These are phyloP conservation scores for Trichoderma harzianum DNA, from an alignment of 2,329 filamentous ascomycete genomes.

Conservation along the genomic window DNA sequence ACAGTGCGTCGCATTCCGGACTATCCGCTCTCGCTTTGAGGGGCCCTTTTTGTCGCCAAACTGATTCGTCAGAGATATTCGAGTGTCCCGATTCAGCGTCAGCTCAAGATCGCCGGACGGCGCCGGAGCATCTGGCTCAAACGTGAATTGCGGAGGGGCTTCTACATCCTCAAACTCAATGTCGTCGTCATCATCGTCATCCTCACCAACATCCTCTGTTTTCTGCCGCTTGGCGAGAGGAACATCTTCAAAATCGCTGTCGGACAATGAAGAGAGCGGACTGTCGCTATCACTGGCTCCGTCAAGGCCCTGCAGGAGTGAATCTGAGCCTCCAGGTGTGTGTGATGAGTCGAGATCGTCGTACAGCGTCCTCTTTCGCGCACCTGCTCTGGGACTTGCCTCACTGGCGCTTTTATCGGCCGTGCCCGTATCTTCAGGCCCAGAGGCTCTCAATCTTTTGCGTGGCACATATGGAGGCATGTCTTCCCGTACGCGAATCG, in stretches of 20 bases:
- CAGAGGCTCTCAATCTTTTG: slow-evolving; percentile 58
- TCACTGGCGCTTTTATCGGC: slow-evolving; percentile 28
- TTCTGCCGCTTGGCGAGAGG: slow-evolving; percentile 42
- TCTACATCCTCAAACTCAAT: slow-evolving; percentile 62
- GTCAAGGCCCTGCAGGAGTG: slow-evolving; percentile 42
- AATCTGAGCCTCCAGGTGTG: slow-evolving; percentile 42
- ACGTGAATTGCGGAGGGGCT: slow-evolving; percentile 55
- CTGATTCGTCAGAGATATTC: slow-evolving; percentile 59
- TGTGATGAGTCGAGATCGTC: slow-evolving; percentile 56
- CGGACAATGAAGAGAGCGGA: slow-evolving; percentile 53
- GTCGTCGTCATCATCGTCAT: slow-evolving; percentile 35
- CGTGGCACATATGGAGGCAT: slow-evolving; percentile 69
- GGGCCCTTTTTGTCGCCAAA: slow-evolving; percentile 74
- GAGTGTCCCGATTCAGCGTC: slow-evolving; percentile 59
- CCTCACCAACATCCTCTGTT: slow-evolving; percentile 24
- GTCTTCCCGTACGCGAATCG: background rate
- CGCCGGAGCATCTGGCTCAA: slow-evolving; percentile 42
- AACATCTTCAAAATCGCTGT: slow-evolving; percentile 52
- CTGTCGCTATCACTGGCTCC: slow-evolving; percentile 43
- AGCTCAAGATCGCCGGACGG: slow-evolving; percentile 69
- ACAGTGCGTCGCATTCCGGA: slow-evolving; percentile 76
- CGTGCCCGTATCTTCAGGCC: slow-evolving; percentile 29
- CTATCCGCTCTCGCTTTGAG: slow-evolving; percentile 76
- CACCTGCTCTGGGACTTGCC: slow-evolving; percentile 21
- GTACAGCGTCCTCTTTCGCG: slow-evolving; percentile 56